phyloP scores from a whole-genome alignment of 2,329 filamentous ascomycete species.

The Fonsecaea monophora region DNA sequence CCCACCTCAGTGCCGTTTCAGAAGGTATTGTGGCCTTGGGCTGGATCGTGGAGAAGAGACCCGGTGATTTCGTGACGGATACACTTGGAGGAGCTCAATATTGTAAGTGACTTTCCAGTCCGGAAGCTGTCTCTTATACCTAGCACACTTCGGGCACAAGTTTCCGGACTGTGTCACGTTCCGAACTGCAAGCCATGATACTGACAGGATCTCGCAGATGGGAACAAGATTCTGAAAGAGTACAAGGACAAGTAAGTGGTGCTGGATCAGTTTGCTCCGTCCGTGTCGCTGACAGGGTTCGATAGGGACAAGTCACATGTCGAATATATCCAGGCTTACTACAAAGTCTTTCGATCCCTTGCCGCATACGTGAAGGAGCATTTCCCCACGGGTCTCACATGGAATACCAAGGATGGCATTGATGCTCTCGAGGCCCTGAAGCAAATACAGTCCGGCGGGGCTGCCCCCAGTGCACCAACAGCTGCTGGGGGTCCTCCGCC shows the following conservation, averaged over 20 bases:
- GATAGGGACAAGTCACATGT: constrained; percentile 77
- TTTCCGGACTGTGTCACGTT: background rate
- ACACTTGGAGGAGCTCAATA: constrained; percentile 85
- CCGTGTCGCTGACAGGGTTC: background rate
- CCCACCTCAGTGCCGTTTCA: constrained; percentile 83
- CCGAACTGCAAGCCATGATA: background rate
- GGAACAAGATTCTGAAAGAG: constrained; percentile 90
- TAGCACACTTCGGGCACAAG: background rate
- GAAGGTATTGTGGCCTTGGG: constrained; percentile 89
- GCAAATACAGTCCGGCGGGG: constrained; percentile 56
- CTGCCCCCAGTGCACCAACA: constrained; percentile 44
- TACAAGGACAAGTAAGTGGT: constrained; percentile 75
- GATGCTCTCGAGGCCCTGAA: constrained; percentile 74
- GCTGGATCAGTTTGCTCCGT: background rate
- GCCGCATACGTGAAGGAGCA: constrained; percentile 83
- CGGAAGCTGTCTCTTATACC: background rate
- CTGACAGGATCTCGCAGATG: constrained; percentile 53
- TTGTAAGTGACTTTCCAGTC: constrained; percentile 50
- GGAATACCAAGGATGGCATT: constrained; percentile 79
- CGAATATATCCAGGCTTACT: constrained; percentile 92
- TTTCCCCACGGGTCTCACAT: constrained; percentile 78
- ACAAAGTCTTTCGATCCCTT: constrained; percentile 84
- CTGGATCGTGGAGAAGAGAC: constrained; percentile 87
- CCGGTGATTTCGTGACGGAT: constrained; percentile 84
- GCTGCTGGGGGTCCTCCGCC: constrained; percentile 51